A percentile compares a stretch with the other conserved stretches of the same genome.
Evolutionary conservation across 176 grass and related monocot genomes (phyloP).

Genomic region (Metroxylon sagu): DNA sequence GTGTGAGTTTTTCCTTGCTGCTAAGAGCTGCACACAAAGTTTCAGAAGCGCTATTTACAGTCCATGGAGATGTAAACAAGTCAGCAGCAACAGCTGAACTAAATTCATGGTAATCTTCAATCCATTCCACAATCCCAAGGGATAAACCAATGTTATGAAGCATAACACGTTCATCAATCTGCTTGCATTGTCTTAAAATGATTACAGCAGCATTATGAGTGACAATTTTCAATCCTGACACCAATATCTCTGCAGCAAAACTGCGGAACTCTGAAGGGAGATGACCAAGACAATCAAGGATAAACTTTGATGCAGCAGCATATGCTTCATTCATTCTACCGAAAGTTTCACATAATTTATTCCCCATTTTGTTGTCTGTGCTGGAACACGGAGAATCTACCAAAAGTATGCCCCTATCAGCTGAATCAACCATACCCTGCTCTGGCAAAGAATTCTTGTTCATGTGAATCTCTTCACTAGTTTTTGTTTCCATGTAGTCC

Average conservation of each 20-base stretch:
- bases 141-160: constrained; percentile 96
- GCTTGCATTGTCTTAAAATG: constrained; percentile 54
- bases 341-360: constrained; percentile 19
- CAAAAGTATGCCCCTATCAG: constrained; percentile 1
- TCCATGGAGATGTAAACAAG: background rate
- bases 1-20: constrained; percentile 2
- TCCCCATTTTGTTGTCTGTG: constrained; percentile 5
- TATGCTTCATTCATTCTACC: constrained; percentile 27
- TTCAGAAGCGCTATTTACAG: background rate
- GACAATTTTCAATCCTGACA: constrained; percentile 53
- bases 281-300: constrained; percentile 75
- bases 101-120: constrained; percentile 60
- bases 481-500: constrained; percentile 31
- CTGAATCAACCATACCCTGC: background rate
- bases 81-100: constrained; percentile 36
- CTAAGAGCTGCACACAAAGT: background rate
- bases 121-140: constrained; percentile 67
- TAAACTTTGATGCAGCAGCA: constrained; percentile 43
- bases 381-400: constrained; percentile 15
- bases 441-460: constrained; percentile 4
- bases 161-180: constrained; percentile 54
- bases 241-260: constrained; percentile 67
- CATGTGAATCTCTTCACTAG: constrained; percentile 20
- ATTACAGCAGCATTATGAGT: constrained; percentile 46
- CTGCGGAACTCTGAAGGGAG: constrained; percentile 66